Evolutionary conservation across 2,329 filamentous ascomycete genomes (phyloP).

Genomic region (Colletotrichum acutatum): DNA sequence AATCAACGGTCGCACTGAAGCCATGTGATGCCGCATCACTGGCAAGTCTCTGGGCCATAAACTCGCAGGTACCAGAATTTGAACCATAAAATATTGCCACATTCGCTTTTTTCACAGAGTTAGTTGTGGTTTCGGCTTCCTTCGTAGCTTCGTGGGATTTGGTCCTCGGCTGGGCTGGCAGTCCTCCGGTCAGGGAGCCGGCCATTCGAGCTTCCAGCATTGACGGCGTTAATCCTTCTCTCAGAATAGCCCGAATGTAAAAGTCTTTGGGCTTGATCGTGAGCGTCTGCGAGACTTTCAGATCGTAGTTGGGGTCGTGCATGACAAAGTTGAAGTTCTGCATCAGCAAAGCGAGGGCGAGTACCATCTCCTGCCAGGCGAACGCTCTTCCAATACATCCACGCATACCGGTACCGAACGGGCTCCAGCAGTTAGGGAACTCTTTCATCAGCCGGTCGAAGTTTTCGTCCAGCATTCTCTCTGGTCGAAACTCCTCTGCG

Average conservation of each 20-base stretch:
- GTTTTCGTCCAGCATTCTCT: conserved; percentile 69
- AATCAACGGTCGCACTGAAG: conserved; percentile 62
- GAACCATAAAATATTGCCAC: conserved; percentile 75
- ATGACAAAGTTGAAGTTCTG: conserved; percentile 75
- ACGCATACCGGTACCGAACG: conserved; percentile 63
- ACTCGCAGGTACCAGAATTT: conserved; percentile 77
- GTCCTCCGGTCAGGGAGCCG: conserved; percentile 40
- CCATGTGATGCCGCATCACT: conserved; percentile 65
- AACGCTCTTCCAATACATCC: conserved; percentile 65
- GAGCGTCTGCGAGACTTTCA: conserved; percentile 64
- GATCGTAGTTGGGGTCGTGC: conserved; percentile 66
- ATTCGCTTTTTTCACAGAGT: conserved; percentile 40
- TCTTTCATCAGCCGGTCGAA: conserved; percentile 49
- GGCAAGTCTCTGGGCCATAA: conserved; percentile 69
- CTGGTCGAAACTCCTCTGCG: conserved; percentile 67
- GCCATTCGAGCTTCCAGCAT: conserved; percentile 58
- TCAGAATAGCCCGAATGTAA: conserved; percentile 65
- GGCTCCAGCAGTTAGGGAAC: conserved; percentile 56
- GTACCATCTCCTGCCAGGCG: conserved; percentile 63
- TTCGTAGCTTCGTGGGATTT: neutral
- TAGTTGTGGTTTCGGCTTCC: neutral
- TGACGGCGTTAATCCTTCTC: conserved; percentile 51
- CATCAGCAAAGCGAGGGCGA: conserved; percentile 63
- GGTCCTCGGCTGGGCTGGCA: neutral
- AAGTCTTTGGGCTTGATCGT: conserved; percentile 71